These are phyloP conservation scores for Epithele typhae DNA, from an alignment of 768 basidiomycete species.

Conservation along the genomic window DNA sequence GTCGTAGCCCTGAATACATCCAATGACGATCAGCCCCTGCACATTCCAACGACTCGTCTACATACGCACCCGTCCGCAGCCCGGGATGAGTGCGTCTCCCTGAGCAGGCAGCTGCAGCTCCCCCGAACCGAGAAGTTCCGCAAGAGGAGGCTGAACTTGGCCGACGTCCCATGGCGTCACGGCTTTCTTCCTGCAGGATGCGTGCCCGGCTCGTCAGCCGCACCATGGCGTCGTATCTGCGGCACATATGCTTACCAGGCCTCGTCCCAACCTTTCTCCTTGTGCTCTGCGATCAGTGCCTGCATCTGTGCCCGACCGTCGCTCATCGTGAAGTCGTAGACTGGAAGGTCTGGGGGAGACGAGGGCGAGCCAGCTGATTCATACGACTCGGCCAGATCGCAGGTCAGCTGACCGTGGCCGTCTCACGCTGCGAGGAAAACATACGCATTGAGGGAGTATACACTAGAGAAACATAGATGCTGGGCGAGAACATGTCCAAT, in stretches of 20 bases:
- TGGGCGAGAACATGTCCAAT: slow-evolving; percentile 2
- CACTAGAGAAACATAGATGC: not conserved
- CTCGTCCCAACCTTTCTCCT: slow-evolving; percentile 16
- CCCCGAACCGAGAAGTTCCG: slow-evolving; percentile 44
- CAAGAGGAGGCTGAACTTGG: slow-evolving; percentile 49
- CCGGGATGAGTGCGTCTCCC: slow-evolving; percentile 47
- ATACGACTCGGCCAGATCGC: no score
- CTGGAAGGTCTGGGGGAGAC: no score
- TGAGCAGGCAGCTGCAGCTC: slow-evolving; percentile 39
- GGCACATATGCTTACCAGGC: slow-evolving; percentile 22
- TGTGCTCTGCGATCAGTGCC: slow-evolving; percentile 1
- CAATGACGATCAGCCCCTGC: no score
- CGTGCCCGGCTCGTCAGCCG: no score
- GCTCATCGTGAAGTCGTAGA: no score
- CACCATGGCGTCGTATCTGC: no score
- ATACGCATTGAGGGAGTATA: no score
- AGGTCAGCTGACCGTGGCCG: no score
- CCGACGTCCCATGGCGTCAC: slow-evolving; percentile 65
- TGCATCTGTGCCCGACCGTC: not conserved
- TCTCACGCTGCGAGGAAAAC: no score
- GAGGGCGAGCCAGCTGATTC: no score
- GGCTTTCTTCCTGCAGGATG: slow-evolving; percentile 35
- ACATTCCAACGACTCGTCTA: no score
- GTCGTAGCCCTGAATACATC: slow-evolving; percentile 54
- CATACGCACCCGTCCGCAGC: slow-evolving; percentile 46